Evolutionary conservation across 2,329 filamentous ascomycete species (phyloP).

Genomic region (Trichoderma arundinaceum): DNA sequence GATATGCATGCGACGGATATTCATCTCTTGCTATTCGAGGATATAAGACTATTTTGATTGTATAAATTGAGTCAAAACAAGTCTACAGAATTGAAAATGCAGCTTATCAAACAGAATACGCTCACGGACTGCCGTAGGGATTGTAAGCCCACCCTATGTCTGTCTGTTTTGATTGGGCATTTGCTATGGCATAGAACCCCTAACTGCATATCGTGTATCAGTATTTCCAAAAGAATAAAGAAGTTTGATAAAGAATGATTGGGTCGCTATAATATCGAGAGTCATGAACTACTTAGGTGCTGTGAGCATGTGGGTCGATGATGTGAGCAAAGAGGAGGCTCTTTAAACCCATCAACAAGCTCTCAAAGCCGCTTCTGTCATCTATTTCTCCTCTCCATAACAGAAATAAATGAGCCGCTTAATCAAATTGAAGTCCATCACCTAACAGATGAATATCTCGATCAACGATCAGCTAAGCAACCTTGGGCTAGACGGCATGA

Average conservation of each 20-base stretch:
- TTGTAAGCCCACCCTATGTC: too few relatives aligned
- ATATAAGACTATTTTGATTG: too few relatives aligned
- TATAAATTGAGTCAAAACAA: too few relatives aligned
- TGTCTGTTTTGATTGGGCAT: neutral
- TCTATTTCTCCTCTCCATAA: neutral
- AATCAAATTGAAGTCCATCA: neutral
- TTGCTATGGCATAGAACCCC: neutral
- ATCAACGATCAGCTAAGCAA: slow-evolving; percentile 15
- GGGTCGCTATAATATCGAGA: neutral
- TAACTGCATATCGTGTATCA: too few relatives aligned
- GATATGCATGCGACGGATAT: too few relatives aligned
- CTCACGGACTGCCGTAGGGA: too few relatives aligned
- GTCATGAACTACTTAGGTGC: neutral
- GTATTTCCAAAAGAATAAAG: too few relatives aligned
- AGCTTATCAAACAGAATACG: too few relatives aligned
- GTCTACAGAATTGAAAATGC: too few relatives aligned
- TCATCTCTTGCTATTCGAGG: too few relatives aligned
- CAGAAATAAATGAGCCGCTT: neutral
- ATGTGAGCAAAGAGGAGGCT: neutral
- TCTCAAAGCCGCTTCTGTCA: neutral
- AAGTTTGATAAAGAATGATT: neutral
- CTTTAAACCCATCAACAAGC: too few relatives aligned
- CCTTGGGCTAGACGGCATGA: too few relatives aligned
- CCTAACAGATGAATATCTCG: neutral
- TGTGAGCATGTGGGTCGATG: slow-evolving; percentile 13